Evolutionary conservation across 2,329 filamentous ascomycete genomes (phyloP).

Genomic region (Phyllosticta paracitricarpa): DNA sequence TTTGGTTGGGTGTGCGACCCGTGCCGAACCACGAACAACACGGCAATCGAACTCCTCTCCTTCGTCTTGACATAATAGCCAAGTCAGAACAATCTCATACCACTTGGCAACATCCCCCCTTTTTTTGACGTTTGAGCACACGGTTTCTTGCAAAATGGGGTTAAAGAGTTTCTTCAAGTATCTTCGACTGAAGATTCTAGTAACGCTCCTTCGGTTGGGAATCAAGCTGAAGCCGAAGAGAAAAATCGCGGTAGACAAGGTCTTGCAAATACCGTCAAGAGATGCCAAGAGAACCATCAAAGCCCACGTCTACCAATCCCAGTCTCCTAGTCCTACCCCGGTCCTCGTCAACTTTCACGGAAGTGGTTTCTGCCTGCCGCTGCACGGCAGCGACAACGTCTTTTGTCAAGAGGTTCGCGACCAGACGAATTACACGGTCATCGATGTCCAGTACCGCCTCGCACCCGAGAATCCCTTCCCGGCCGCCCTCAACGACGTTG

Average conservation of each 20-base stretch:
- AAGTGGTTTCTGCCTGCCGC: slow-evolving; percentile 23
- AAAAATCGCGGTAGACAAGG: not conserved
- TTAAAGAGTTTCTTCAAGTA: slow-evolving; percentile 10
- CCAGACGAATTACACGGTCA: slow-evolving; percentile 20
- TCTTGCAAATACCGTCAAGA: slow-evolving; percentile 16
- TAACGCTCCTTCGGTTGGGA: slow-evolving; percentile 11
- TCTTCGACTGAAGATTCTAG: slow-evolving; percentile 14
- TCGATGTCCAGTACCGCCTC: slow-evolving; percentile 30
- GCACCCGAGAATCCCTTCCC: slow-evolving; percentile 31
- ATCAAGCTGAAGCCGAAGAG: not conserved
- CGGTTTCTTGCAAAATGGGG: not conserved
- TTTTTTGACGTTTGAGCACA: not conserved
- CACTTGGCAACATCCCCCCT: not conserved
- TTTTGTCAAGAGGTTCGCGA: slow-evolving; percentile 28
- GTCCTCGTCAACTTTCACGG: slow-evolving; percentile 27
- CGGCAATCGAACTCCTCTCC: not conserved
- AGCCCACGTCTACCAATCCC: slow-evolving; percentile 16
- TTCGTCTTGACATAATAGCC: not conserved
- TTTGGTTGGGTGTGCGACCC: not conserved
- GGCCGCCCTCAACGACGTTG: slow-evolving; percentile 26
- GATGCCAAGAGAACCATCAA: slow-evolving; percentile 14
- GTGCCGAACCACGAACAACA: not conserved
- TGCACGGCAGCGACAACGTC: slow-evolving; percentile 31
- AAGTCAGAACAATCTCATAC: not conserved
- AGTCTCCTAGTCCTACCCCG: slow-evolving; percentile 12